Conservation (phyloP, 805 yeast genomes). For the Kuraishia ogatae region DNA sequence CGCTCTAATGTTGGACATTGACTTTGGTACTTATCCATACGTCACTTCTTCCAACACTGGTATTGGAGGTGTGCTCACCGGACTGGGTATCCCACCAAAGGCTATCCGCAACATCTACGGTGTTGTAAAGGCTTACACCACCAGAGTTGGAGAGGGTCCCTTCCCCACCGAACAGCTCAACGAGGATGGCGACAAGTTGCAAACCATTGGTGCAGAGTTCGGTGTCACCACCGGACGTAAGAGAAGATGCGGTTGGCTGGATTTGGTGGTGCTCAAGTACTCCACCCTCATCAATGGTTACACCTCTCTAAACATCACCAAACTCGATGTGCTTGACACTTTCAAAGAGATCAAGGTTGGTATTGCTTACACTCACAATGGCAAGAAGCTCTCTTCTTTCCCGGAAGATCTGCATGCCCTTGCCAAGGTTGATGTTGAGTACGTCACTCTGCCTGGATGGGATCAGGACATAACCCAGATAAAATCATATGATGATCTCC, state of each 20-base stretch:
- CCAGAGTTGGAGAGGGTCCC: slow-evolving; percentile 99
- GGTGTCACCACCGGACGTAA: slow-evolving; percentile 99
- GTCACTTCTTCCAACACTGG: slow-evolving; percentile 95
- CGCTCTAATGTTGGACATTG: slow-evolving; percentile 95
- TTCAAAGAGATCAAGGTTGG: slow-evolving; percentile 86
- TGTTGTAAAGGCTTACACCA: slow-evolving; percentile 97
- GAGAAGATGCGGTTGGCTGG: slow-evolving; percentile 99
- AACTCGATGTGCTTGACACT: slow-evolving; percentile 88
- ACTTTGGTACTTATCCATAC: slow-evolving; percentile 96
- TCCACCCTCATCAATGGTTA: slow-evolving; percentile 91
- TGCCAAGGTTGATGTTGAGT: slow-evolving; percentile 88
- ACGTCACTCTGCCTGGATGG: slow-evolving; percentile 94
- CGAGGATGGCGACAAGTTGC: slow-evolving; percentile 77
- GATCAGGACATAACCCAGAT: slow-evolving; percentile 69
- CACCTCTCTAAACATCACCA: slow-evolving; percentile 89
- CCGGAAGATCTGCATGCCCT: slow-evolving; percentile 84
- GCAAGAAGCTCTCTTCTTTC: slow-evolving; percentile 68
- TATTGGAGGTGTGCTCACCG: slow-evolving; percentile 96
- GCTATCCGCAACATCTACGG: slow-evolving; percentile 78
- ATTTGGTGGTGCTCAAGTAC: slow-evolving; percentile 87
- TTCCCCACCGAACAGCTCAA: slow-evolving; percentile 97
- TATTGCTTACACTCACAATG: slow-evolving; percentile 72
- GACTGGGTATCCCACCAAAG: slow-evolving; percentile 92
- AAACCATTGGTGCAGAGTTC: slow-evolving; percentile 86
- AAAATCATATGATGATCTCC: slow-evolving; percentile 67